Base-by-base conservation (phyloP, 2,329 filamentous ascomycete genomes). In the Amphichorda felina region DNA sequence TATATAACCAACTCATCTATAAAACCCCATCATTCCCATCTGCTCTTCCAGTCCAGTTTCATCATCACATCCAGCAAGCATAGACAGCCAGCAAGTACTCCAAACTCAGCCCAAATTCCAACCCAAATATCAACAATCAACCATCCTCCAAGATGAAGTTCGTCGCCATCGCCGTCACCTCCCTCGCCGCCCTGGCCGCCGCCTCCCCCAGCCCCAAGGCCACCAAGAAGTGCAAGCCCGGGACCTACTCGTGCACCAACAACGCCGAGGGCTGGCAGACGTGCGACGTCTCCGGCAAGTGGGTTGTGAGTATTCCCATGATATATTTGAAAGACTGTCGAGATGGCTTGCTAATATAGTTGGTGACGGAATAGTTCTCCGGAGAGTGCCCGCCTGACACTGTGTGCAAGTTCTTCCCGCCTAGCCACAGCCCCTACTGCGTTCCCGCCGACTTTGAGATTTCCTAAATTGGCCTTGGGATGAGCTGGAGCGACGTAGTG, bases 381-480 rank as follows among this genome's bases (percentile, higher is more conserved):
- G 57, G 57, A 9, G 36, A 39, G 36, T 60, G 57, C 40, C 55
- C 56, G 10, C 55, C 54, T 40, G 43, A 56, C 34, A 58, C 55
- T 13, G 26, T 43, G 26, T 60, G 57, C 48, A 50, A 51, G 47
- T 60, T 60, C 50, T 49, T 53, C 47, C 25, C 42, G 28, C 37
- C 42, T 27, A 60, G 49, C 47, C 34, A 40, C 33, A 57, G 53
- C 51, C 57, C 57, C 40, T 60, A 60, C 54, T 60, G 57, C 35
- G 50, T 61, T 6, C 54, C 54, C 10, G 45, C 51, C 25, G 40
- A 41, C 34, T 57, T 50, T 49, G 35, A 48, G 39, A 45, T 54
- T 24, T 21, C 32, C 13, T 35, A 40, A 32, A 24, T 11, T 28
- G 34, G 25, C 21, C 21, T 6, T 24, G 21, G 10, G 6, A 10